These are phyloP conservation scores for Fusarium vanettenii DNA, from an alignment of 2,329 filamentous ascomycete genomes.

Conservation along the genomic window DNA sequence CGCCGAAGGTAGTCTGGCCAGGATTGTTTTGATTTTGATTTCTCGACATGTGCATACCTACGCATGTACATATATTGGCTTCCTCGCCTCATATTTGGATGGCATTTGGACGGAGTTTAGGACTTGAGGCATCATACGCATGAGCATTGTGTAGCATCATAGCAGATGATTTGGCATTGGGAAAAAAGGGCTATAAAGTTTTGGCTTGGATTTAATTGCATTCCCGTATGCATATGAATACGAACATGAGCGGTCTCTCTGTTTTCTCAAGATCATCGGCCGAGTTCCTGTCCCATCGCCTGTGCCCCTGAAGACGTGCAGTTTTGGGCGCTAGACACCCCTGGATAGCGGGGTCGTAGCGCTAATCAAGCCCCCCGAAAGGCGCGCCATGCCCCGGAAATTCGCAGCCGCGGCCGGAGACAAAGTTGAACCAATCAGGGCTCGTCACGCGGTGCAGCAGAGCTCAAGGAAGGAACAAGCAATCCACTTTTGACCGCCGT, in stretches of 20 bases:
- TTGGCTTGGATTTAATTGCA: background rate
- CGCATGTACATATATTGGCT: background rate
- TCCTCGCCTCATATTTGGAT: constrained; percentile 3
- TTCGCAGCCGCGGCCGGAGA: constrained; percentile 20
- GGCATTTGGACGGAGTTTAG: constrained; percentile 23
- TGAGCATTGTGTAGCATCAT: constrained; percentile 11
- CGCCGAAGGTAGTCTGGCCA: constrained; percentile 25
- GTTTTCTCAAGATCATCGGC: background rate
- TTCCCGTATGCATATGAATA: background rate
- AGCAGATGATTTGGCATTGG: background rate
- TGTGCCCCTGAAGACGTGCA: constrained; percentile 24
- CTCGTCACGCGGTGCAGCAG: constrained; percentile 13
- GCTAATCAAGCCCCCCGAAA: constrained; percentile 22
- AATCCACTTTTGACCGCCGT: background rate
- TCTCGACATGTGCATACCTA: constrained; percentile 13
- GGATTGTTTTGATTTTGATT: constrained; percentile 14
- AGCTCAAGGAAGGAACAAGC: background rate
- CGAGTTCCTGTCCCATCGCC: background rate
- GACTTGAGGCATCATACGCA: background rate
- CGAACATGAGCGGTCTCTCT: constrained; percentile 15
- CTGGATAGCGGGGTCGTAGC: constrained; percentile 32
- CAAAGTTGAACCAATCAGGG: constrained; percentile 24
- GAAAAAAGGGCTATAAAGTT: constrained; percentile 21
- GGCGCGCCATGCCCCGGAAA: constrained; percentile 21
- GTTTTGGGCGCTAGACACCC: constrained; percentile 27